These are phyloP conservation scores for Aureobasidium namibiae DNA, from an alignment of 2,329 filamentous ascomycete species.

Conservation along the genomic window DNA sequence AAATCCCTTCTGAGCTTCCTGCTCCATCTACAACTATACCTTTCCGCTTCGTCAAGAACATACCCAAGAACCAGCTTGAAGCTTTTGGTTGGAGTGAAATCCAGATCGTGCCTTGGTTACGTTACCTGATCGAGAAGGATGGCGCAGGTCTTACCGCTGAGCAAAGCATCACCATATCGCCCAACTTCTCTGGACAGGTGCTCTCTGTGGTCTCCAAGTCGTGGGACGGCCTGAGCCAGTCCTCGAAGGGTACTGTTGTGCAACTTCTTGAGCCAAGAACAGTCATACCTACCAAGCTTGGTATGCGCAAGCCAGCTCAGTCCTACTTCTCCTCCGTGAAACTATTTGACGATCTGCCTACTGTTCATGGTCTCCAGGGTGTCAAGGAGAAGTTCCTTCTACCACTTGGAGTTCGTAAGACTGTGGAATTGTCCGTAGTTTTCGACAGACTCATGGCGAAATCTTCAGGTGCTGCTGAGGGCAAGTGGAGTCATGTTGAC, in stretches of 20 bases:
- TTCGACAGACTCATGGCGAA: conserved; percentile 74
- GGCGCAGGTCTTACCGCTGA: conserved; percentile 52
- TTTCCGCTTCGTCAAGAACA: conserved; percentile 67
- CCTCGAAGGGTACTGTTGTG: conserved; percentile 57
- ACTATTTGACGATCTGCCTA: conserved; percentile 86
- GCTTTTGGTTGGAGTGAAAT: conserved; percentile 80
- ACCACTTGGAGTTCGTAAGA: conserved; percentile 84
- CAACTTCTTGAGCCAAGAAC: conserved; percentile 58
- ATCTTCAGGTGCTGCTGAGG: conserved; percentile 40
- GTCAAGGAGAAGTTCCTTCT: conserved; percentile 86
- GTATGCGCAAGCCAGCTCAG: conserved; percentile 77
- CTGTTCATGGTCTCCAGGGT: conserved; percentile 64
- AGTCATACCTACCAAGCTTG: conserved; percentile 81
- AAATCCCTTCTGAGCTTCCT: conserved; percentile 73
- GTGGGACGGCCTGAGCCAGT: conserved; percentile 70
- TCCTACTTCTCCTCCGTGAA: conserved; percentile 92
- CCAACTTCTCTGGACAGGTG: conserved; percentile 68
- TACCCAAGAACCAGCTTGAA: conserved; percentile 61
- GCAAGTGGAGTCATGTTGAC: conserved; percentile 84
- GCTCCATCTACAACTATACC: conserved; percentile 76
- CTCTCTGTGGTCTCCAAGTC: conserved; percentile 76
- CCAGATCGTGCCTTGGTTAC: conserved; percentile 77
- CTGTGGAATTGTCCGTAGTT: conserved; percentile 86
- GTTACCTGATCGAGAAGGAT: conserved; percentile 65
- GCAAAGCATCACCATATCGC: conserved; percentile 61